phyloP scores from a whole-genome alignment of 2,329 filamentous ascomycete species.

The Domatiomyces globalis region DNA sequence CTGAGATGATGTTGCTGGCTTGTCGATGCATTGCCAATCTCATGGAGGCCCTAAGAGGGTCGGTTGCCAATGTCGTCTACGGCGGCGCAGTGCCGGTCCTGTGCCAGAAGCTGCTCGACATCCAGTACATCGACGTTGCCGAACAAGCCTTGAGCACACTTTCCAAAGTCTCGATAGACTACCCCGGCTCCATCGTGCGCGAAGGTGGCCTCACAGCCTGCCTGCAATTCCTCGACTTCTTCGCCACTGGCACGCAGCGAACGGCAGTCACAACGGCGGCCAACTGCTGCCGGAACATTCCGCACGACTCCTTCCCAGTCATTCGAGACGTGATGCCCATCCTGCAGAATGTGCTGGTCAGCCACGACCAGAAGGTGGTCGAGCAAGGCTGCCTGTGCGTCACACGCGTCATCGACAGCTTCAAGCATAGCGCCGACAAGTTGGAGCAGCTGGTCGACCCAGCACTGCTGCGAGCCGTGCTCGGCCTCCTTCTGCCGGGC shows the following conservation, averaged over 20 bases:
- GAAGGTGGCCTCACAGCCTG: conserved; percentile 95
- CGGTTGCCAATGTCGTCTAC: conserved; percentile 90
- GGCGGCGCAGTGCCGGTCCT: conserved; percentile 90
- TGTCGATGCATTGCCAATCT: conserved; percentile 92
- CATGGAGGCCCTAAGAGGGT: conserved; percentile 90
- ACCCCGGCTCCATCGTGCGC: conserved; percentile 84
- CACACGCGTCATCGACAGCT: conserved; percentile 91
- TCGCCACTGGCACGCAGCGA: conserved; percentile 88
- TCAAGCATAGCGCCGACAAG: conserved; percentile 74
- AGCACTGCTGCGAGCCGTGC: conserved; percentile 68
- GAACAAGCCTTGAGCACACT: conserved; percentile 93
- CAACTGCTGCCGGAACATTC: conserved; percentile 95
- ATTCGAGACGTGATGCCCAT: conserved; percentile 95
- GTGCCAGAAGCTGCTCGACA: conserved; percentile 88
- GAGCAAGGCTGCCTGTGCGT: conserved; percentile 95
- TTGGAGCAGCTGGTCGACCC: conserved; percentile 85
- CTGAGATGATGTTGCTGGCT: conserved; percentile 91
- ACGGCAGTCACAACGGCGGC: conserved; percentile 94
- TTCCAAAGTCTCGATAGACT: conserved; percentile 94
- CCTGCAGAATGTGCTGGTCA: conserved; percentile 73
- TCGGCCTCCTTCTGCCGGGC: conserved; percentile 78
- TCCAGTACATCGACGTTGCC: conserved; percentile 91
- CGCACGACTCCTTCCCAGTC: conserved; percentile 80
- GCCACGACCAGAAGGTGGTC: conserved; percentile 90
- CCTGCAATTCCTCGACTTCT: conserved; percentile 90